Conservation (phyloP, 176 grass and related monocot species). For the Raddia distichophylla region DNA sequence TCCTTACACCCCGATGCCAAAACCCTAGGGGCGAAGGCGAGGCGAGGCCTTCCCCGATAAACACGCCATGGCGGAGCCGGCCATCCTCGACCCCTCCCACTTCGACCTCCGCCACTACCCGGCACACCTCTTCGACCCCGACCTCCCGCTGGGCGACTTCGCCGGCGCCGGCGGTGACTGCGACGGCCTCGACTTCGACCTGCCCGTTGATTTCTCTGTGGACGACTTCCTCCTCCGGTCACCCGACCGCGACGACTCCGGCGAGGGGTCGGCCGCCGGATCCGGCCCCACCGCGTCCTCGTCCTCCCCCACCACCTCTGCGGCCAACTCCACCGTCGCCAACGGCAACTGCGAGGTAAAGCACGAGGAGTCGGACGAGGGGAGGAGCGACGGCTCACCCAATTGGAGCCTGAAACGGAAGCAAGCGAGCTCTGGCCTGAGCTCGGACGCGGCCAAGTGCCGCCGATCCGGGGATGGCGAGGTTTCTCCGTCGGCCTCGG, state of each 20-base stretch:
- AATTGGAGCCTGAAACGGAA: slow-evolving; percentile 80
- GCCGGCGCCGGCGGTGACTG: neutral
- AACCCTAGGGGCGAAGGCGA: slow-evolving; percentile 53
- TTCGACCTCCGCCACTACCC: slow-evolving; percentile 59
- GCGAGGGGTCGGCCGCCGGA: slow-evolving; percentile 49
- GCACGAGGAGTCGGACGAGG: slow-evolving; percentile 64
- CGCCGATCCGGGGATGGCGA: slow-evolving; percentile 58
- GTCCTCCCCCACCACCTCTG: slow-evolving; percentile 55
- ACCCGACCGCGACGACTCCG: slow-evolving; percentile 43
- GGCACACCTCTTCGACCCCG: slow-evolving; percentile 60
- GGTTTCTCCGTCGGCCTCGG: slow-evolving; percentile 43
- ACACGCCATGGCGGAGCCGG: slow-evolving; percentile 75
- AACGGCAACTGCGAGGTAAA: slow-evolving; percentile 49
- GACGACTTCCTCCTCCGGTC: slow-evolving; percentile 70
- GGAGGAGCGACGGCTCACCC: slow-evolving; percentile 30
- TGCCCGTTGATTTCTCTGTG: slow-evolving; percentile 70
- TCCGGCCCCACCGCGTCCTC: slow-evolving; percentile 38
- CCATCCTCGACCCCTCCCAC: slow-evolving; percentile 47
- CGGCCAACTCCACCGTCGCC: slow-evolving; percentile 50
- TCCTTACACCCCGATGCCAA: slow-evolving; percentile 48
- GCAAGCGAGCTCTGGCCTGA: slow-evolving; percentile 31
- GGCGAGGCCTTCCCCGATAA: neutral
- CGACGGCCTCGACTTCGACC: slow-evolving; percentile 64
- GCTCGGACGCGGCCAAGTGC: slow-evolving; percentile 51
- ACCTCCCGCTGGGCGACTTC: slow-evolving; percentile 51